Conservation (phyloP, 2,329 filamentous ascomycete genomes). For the Arthrobotrys entomopaga region DNA sequence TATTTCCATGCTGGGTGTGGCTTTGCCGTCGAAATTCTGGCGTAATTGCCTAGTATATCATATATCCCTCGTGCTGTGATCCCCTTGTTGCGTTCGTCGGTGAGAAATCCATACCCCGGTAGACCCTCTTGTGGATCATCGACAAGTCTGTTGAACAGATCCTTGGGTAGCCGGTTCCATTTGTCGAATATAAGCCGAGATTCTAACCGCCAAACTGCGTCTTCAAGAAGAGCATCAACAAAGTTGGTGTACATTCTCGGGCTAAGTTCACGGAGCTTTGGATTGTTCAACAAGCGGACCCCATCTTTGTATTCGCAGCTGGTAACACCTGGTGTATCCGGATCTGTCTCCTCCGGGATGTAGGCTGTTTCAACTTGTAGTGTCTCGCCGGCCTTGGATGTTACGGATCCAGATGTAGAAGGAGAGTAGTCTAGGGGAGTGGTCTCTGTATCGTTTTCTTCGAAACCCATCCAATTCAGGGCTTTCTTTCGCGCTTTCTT, state of each 20-base stretch:
- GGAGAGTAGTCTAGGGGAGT: neutral
- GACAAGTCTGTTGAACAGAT: slow-evolving; percentile 27
- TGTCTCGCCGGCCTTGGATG: neutral
- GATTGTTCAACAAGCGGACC: neutral
- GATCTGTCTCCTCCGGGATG: neutral
- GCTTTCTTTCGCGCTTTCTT: neutral
- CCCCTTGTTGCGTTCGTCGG: slow-evolving; percentile 30
- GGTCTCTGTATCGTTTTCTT: neutral
- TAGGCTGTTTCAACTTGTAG: neutral
- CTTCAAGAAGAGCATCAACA: slow-evolving; percentile 28
- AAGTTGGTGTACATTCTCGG: slow-evolving; percentile 19
- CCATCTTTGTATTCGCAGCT: neutral
- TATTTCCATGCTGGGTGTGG: neutral
- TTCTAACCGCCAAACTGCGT: slow-evolving; percentile 45
- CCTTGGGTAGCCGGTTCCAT: slow-evolving; percentile 15
- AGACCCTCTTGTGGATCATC: slow-evolving; percentile 37
- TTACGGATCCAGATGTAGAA: neutral
- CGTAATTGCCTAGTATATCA: slow-evolving; percentile 38
- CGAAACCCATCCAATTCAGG: neutral
- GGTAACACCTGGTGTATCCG: too few relatives aligned
- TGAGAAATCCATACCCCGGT: slow-evolving; percentile 32
- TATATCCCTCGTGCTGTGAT: slow-evolving; percentile 1
- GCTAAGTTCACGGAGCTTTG: neutral
- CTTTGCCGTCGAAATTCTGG: slow-evolving; percentile 7
- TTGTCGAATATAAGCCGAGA: slow-evolving; percentile 25